Conservation (phyloP, 2,329 filamentous ascomycete genomes). For the Penicillium psychrosexuale region DNA sequence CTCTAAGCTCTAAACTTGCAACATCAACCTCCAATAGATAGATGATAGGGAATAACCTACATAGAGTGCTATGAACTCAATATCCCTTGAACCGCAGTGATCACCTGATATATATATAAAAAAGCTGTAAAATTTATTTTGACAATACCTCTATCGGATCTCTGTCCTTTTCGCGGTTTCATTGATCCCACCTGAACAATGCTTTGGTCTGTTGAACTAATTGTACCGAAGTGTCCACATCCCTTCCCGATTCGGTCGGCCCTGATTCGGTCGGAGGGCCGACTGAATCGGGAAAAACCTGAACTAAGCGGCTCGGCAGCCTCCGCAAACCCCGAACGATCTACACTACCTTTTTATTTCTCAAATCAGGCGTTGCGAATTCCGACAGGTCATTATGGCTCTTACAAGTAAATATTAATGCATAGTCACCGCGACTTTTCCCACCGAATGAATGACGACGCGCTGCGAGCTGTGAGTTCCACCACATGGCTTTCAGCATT, state of each 20-base stretch:
- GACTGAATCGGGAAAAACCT: conserved; percentile 8
- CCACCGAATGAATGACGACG: conserved; percentile 11
- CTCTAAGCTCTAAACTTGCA: not conserved
- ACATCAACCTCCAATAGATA: not conserved
- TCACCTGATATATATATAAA: too few species aligned
- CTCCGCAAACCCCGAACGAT: not conserved
- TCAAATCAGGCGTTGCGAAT: not conserved
- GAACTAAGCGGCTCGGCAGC: not conserved
- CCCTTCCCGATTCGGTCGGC: conserved; percentile 3
- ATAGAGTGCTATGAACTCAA: too few species aligned
- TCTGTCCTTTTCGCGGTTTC: not conserved
- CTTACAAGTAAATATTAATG: not conserved
- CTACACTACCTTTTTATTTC: not conserved
- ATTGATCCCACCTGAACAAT: not conserved
- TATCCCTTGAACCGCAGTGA: too few species aligned
- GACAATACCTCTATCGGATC: not conserved
- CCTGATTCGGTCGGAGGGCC: too few species aligned
- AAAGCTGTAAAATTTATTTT: conserved; percentile 38
- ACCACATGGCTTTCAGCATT: not conserved
- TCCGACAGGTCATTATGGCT: not conserved
- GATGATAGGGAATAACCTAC: not conserved
- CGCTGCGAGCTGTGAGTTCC: conserved; percentile 18
- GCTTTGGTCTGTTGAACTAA: too few species aligned
- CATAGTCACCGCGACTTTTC: not conserved
- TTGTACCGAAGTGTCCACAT: not conserved